These are phyloP conservation scores for Mycena vitilis DNA, from an alignment of 768 basidiomycete species.

Conservation along the genomic window DNA sequence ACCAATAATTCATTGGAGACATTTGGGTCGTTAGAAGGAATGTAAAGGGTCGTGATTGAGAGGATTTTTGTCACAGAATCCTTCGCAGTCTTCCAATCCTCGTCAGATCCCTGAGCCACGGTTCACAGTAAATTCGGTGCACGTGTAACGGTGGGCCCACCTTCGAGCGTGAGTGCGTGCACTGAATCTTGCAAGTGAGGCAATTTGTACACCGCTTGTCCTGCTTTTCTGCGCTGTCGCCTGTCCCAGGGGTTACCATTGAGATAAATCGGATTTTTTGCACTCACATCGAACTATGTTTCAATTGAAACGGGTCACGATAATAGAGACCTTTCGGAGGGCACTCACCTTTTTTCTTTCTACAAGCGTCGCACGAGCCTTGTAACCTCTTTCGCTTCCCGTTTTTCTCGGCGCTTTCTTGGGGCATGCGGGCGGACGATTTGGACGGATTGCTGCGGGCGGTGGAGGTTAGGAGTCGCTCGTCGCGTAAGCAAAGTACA, in stretches of 20 bases:
- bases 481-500: too few species aligned
- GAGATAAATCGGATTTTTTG: too few species aligned
- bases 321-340: too few species aligned
- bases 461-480: too few species aligned
- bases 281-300: too few species aligned
- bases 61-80: background rate
- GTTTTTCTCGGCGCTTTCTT: too few species aligned
- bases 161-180: background rate
- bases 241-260: too few species aligned
- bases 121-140: background rate
- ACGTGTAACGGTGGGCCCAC: background rate
- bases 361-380: too few species aligned
- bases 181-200: background rate
- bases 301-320: too few species aligned
- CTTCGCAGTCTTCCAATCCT: background rate
- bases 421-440: background rate
- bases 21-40: background rate
- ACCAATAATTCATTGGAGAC: background rate
- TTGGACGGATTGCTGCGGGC: too few species aligned
- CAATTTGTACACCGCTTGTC: background rate
- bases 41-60: background rate
- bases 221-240: background rate
- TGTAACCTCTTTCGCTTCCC: too few species aligned
- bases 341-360: too few species aligned
- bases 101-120: background rate